Conservation (phyloP, 2,329 filamentous ascomycete species). For the Orbilia quercus region DNA sequence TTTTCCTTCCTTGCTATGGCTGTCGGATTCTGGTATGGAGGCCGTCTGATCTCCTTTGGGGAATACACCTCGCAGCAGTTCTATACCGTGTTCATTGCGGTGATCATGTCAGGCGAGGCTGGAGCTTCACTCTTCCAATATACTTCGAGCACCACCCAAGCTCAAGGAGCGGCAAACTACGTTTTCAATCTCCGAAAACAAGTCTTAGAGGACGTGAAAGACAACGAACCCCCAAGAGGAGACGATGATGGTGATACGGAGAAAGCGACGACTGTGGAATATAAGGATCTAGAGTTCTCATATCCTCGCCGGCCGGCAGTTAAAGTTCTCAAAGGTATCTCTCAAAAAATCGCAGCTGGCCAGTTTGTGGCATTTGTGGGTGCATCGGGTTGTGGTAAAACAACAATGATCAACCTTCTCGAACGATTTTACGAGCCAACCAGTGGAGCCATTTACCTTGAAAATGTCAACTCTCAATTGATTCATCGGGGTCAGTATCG, state of each 20-base stretch:
- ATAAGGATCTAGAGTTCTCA: slow-evolving; percentile 55
- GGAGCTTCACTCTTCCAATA: slow-evolving; percentile 67
- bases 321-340: slow-evolving; percentile 64
- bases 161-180: slow-evolving; percentile 30
- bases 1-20: slow-evolving; percentile 73
- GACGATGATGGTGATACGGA: neutral
- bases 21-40: slow-evolving; percentile 75
- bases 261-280: slow-evolving; percentile 38
- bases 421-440: slow-evolving; percentile 76
- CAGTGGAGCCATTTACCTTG: slow-evolving; percentile 73
- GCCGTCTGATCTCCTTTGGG: slow-evolving; percentile 66
- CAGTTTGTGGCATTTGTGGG: slow-evolving; percentile 78
- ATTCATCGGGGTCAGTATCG: slow-evolving; percentile 74
- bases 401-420: slow-evolving; percentile 73
- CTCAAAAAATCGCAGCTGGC: slow-evolving; percentile 68
- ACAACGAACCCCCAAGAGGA: neutral
- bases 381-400: slow-evolving; percentile 77
- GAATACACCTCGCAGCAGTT: slow-evolving; percentile 65
- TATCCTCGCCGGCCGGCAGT: slow-evolving; percentile 64
- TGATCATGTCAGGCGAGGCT: slow-evolving; percentile 75
- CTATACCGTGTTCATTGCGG: slow-evolving; percentile 73
- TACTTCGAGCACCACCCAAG: slow-evolving; percentile 32
- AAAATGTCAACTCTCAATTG: slow-evolving; percentile 70
- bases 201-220: slow-evolving; percentile 7
- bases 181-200: slow-evolving; percentile 21